Base-by-base conservation (phyloP, 306 rosid genomes). In the Inga laurina region DNA sequence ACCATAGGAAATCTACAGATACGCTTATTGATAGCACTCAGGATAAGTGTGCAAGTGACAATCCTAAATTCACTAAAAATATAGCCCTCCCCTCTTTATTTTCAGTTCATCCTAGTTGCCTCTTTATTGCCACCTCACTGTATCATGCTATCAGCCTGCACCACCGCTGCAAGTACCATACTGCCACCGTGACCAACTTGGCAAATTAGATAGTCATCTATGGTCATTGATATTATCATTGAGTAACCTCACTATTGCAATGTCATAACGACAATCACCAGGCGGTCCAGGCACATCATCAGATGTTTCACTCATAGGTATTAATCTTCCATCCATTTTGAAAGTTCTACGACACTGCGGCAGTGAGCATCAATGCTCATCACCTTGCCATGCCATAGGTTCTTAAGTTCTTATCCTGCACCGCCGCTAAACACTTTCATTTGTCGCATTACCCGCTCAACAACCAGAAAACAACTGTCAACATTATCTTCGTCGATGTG, bases 31-130 rank as follows among this genome's bases (percentile, higher is more conserved):
- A 74, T 68, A 72, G 24, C 49, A 44, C 56, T 44, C 76, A 35
- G 69, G 37, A 4, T 27, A 14, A 65, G 44, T 59, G 34, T 59
- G 15, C 13, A 8, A 14, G 68, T 48, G 15, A 69, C 39, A 80
- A 39, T 64, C 77, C 12, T 48, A 77, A 77, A 77, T 62, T 32
- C 48, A 32, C 30, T 51, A 72, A 48, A n/a, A 81, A 64, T 62
- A 22, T 72, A 27, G 7, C 54, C 2, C 5, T 16, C 59, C 5
- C 62, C 48, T 13, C 22, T 22, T 45, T 72, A 75, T 67, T 62
- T 37, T 54, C 10, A 37, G 59, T 75, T 46, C 79, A 48, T 61
- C 51, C 71, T 70, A 30, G 9, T 22, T 45, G 52, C 62, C 56
- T 27, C 75, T 27, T 39, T 52, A 65, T 34, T 49, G 61, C 51